These are phyloP conservation scores for Trifolium repens DNA, from an alignment of 306 rosid species.

Conservation along the genomic window DNA sequence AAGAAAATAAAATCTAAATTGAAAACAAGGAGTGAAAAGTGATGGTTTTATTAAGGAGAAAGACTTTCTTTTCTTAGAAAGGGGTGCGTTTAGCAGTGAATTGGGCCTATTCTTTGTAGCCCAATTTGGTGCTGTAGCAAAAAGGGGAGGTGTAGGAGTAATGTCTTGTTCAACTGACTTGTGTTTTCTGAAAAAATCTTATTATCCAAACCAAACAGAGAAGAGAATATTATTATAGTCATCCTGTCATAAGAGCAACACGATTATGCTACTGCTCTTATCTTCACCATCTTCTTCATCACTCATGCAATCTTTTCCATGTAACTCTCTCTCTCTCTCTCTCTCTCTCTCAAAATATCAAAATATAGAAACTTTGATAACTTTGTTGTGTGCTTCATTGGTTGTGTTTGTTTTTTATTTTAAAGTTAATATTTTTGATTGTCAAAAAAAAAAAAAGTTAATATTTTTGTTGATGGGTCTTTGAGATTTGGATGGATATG, in stretches of 20 bases:
- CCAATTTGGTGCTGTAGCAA: too few relatives aligned
- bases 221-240: not conserved
- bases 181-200: too few relatives aligned
- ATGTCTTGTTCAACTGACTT: too few relatives aligned
- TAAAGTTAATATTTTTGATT: conserved; percentile 12
- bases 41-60: too few relatives aligned
- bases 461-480: not conserved
- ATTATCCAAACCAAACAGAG: not conserved
- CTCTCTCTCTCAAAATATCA: conserved; percentile 14
- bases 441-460: too few relatives aligned
- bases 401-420: not conserved
- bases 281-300: conserved; percentile 3
- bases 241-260: conserved; percentile 26
- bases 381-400: conserved; percentile 6
- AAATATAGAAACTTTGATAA: not conserved
- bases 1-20: too few relatives aligned
- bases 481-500: not conserved
- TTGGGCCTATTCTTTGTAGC: too few relatives aligned
- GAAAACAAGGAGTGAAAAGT: too few relatives aligned
- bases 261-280: conserved; percentile 29
- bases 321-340: conserved; percentile 55
- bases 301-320: conserved; percentile 44
- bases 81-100: too few relatives aligned
- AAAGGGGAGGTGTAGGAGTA: too few relatives aligned
- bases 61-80: too few relatives aligned